Conservation (phyloP, 139 green algal genomes). For the Nannochloris sp. region DNA sequence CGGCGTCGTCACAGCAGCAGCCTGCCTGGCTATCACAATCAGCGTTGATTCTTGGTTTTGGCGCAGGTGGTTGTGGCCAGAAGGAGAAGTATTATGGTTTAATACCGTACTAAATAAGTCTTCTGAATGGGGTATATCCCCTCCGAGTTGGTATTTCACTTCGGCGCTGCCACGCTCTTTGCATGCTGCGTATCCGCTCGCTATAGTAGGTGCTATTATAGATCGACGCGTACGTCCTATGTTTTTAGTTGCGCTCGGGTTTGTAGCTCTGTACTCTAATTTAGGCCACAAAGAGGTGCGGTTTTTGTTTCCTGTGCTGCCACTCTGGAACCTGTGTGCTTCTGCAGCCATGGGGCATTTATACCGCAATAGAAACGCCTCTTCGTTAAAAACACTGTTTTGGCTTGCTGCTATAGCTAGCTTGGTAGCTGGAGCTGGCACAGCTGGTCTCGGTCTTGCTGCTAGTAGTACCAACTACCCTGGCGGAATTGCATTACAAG, state of each 20-base stretch:
- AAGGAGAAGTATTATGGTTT: constrained; percentile 78
- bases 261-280: constrained; percentile 64
- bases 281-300: constrained; percentile 75
- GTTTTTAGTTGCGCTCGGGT: constrained; percentile 26
- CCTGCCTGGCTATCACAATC: constrained; percentile 35
- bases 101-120: constrained; percentile 65
- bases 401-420: neutral
- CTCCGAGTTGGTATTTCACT: constrained; percentile 62
- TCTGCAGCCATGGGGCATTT: constrained; percentile 33
- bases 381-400: neutral
- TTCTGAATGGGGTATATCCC: constrained; percentile 61
- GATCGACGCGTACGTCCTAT: constrained; percentile 21
- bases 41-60: constrained; percentile 68
- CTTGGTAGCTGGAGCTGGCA: neutral
- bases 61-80: constrained; percentile 68
- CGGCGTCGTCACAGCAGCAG: constrained; percentile 9
- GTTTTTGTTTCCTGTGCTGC: constrained; percentile 75
- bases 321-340: constrained; percentile 65
- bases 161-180: constrained; percentile 55
- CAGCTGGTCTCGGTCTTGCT: neutral
- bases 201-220: constrained; percentile 29
- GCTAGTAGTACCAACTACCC: constrained; percentile 55
- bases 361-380: constrained; percentile 6
- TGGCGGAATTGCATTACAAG: constrained; percentile 44
- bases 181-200: constrained; percentile 37